Conservation (phyloP, 2,329 filamentous ascomycete species). For the Hirsutella thompsonii region DNA sequence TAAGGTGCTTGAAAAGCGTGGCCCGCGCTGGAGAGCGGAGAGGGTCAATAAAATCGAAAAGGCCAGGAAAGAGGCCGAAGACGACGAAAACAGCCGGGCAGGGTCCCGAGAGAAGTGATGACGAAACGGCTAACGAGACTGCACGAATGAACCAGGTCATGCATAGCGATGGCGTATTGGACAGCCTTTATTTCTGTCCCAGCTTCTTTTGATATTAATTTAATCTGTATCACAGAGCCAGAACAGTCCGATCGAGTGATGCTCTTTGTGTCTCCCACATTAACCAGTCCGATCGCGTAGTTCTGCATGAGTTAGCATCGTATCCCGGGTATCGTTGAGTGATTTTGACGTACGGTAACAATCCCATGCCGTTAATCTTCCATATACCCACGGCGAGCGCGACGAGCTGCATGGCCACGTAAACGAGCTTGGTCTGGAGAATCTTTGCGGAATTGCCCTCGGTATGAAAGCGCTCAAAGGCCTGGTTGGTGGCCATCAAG, state of each 20-base stretch:
- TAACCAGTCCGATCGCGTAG: constrained; percentile 92
- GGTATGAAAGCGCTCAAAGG: constrained; percentile 86
- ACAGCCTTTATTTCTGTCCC: too few species aligned
- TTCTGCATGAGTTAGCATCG: constrained; percentile 36
- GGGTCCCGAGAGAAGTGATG: neutral
- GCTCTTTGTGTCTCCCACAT: constrained; percentile 78
- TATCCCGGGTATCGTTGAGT: neutral
- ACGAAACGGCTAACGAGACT: neutral
- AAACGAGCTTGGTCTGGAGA: constrained; percentile 74
- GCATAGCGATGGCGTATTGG: constrained; percentile 8
- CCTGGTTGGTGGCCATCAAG: constrained; percentile 66
- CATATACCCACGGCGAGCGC: constrained; percentile 79
- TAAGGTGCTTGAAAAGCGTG: constrained; percentile 33
- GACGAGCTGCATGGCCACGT: constrained; percentile 74
- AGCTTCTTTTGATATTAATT: too few species aligned
- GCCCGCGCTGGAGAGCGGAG: constrained; percentile 36
- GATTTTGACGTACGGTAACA: constrained; percentile 60
- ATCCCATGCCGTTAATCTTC: constrained; percentile 94
- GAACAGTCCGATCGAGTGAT: constrained; percentile 52
- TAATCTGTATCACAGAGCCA: constrained; percentile 23
- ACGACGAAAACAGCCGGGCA: neutral
- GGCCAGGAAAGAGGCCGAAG: too few species aligned
- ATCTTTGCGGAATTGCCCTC: constrained; percentile 62
- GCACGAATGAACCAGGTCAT: neutral
- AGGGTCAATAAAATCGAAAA: constrained; percentile 21